phyloP scores from a whole-genome alignment of 2,329 filamentous ascomycete species.

The Trichoderma asperellum region DNA sequence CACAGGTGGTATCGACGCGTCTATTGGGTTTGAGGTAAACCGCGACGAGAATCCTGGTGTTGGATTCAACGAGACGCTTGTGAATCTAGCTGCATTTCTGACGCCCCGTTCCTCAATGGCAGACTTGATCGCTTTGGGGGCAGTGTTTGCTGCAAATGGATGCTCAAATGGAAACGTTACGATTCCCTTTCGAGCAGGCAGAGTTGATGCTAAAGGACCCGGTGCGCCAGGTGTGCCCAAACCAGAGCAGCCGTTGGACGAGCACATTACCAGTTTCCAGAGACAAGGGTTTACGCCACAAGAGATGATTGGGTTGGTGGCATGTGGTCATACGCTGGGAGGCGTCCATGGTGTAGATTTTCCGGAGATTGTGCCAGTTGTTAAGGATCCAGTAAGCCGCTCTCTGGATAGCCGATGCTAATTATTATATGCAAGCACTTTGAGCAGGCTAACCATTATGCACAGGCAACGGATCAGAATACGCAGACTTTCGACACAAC shows the following conservation, averaged over 20 bases:
- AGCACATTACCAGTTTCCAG: slow-evolving; percentile 28
- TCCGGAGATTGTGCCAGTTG: slow-evolving; percentile 33
- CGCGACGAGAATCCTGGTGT: slow-evolving; percentile 38
- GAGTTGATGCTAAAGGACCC: slow-evolving; percentile 28
- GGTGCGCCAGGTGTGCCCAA: slow-evolving; percentile 29
- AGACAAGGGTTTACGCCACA: slow-evolving; percentile 32
- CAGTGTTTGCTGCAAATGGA: slow-evolving; percentile 21
- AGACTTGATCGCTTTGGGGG: slow-evolving; percentile 36
- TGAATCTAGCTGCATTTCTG: slow-evolving; percentile 35
- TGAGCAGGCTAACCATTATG: not conserved
- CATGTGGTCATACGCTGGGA: slow-evolving; percentile 37
- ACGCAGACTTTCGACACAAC: slow-evolving; percentile 29
- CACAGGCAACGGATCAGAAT: slow-evolving; percentile 27
- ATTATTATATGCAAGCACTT: not conserved
- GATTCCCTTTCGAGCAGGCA: slow-evolving; percentile 19
- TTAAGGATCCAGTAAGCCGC: slow-evolving; percentile 21
- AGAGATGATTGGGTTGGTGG: slow-evolving; percentile 37
- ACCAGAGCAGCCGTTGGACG: slow-evolving; percentile 28
- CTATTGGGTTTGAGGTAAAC: slow-evolving; percentile 39
- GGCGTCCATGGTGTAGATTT: slow-evolving; percentile 37
- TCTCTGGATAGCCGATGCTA: not conserved
- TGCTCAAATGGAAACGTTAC: slow-evolving; percentile 20
- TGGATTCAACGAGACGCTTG: slow-evolving; percentile 40
- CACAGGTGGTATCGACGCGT: slow-evolving; percentile 39
- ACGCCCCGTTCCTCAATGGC: slow-evolving; percentile 33